Percentiles rank a stretch among this genome's conserved stretches.
Conservation (phyloP, 306 rosid genomes). For the Fragaria nilgerrensis region DNA sequence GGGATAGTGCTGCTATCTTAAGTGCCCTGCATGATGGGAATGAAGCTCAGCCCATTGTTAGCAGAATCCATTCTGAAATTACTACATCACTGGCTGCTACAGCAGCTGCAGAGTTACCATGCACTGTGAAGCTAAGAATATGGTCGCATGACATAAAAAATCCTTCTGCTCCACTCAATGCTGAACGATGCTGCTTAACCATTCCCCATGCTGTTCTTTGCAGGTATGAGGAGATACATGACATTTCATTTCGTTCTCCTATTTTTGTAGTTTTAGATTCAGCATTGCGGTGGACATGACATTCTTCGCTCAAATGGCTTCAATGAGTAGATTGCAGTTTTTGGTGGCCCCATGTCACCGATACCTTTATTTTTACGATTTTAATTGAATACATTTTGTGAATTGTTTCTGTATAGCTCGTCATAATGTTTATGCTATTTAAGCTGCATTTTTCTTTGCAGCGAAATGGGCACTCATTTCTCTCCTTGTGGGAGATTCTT, state of each 20-base stretch:
- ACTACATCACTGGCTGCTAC: constrained; percentile 76
- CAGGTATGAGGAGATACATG: constrained; percentile 48
- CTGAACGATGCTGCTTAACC: constrained; percentile 62
- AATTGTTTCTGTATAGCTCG: constrained; percentile 22
- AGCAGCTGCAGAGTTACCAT: constrained; percentile 86
- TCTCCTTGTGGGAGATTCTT: constrained; percentile 97
- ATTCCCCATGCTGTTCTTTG: constrained; percentile 94
- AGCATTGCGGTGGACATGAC: constrained; percentile 3
- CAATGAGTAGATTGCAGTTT: constrained; percentile 9
- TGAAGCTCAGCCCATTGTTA: constrained; percentile 59
- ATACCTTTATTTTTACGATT: not conserved
- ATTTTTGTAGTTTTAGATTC: constrained; percentile 3
- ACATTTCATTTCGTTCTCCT: not conserved
- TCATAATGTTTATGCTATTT: constrained; percentile 2
- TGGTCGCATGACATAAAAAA: constrained; percentile 77
- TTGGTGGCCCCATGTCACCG: not conserved
- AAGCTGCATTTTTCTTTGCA: constrained; percentile 41
- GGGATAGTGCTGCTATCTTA: constrained; percentile 35
- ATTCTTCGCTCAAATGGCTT: constrained; percentile 13
- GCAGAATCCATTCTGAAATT: constrained; percentile 73
- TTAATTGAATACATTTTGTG: not conserved
- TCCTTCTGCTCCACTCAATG: constrained; percentile 63
- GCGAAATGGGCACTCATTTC: constrained; percentile 99
- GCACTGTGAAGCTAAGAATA: constrained; percentile 90
- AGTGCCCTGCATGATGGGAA: constrained; percentile 44